Percentiles rank a stretch among this genome's conserved stretches.
These are phyloP conservation scores for Yamadazyma atlantica DNA, from an alignment of 1,139 yeast genomes.

Conservation along the genomic window DNA sequence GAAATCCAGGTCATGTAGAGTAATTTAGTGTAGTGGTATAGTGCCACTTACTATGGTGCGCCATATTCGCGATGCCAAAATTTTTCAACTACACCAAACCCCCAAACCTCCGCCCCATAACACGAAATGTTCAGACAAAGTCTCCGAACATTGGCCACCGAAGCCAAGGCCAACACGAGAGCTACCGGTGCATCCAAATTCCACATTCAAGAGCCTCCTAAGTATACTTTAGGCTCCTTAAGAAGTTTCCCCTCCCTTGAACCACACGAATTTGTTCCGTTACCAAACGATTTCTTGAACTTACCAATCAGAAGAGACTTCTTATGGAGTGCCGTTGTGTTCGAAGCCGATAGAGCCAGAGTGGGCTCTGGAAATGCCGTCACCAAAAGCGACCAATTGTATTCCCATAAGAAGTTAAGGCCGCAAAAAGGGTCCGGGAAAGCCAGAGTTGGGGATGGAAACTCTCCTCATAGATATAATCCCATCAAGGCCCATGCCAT, in stretches of 20 bases:
- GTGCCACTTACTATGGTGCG: no score
- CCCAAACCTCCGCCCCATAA: no score
- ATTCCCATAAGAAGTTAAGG: slow-evolving; percentile 75
- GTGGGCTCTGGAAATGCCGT: slow-evolving; percentile 88
- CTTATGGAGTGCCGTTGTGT: slow-evolving; percentile 91
- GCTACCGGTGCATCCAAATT: slow-evolving; percentile 13
- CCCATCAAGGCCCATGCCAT: slow-evolving; percentile 92
- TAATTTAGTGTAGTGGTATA: no score
- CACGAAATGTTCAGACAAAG: slow-evolving; percentile 9
- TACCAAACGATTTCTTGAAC: slow-evolving; percentile 66
- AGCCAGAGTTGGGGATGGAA: slow-evolving; percentile 96
- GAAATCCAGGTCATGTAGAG: background rate
- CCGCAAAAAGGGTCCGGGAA: slow-evolving; percentile 94
- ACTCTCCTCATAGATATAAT: slow-evolving; percentile 87
- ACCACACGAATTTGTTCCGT: slow-evolving; percentile 75
- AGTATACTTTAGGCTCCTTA: slow-evolving; percentile 75
- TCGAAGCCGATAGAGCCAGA: slow-evolving; percentile 85
- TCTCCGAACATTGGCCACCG: slow-evolving; percentile 35
- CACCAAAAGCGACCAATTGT: slow-evolving; percentile 84
- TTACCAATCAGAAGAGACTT: slow-evolving; percentile 85
- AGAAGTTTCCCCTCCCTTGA: slow-evolving; percentile 88
- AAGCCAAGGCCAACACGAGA: slow-evolving; percentile 13
- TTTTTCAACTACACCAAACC: background rate
- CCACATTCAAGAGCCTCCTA: slow-evolving; percentile 53
- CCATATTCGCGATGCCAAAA: no score